Evolutionary conservation across 352 stramenopile genomes (phyloP), one percentile per base, ranked within the genome.

Genomic region (Elongisporangium anandrum): DNA sequence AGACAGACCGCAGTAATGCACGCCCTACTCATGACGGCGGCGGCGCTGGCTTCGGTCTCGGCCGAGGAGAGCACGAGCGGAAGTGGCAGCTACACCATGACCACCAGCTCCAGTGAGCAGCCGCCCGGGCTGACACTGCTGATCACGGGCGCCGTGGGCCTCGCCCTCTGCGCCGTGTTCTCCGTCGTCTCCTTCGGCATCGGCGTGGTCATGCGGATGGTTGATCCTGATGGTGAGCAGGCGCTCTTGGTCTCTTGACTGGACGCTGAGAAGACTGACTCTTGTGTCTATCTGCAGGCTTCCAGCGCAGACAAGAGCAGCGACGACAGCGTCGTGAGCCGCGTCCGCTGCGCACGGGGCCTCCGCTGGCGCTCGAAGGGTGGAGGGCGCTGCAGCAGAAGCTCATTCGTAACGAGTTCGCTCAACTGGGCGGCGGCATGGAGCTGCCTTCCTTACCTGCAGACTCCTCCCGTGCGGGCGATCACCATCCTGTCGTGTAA

Each of bases 381-480:
- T 73, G 69, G 69, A 73, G 70, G 48, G 64, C 64, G 17, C 67
- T 75, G 53, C 58, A 67, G 16, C 61, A 72, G 52, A 69, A 61
- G 29, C 58, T 75, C 24, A 68, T 75, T 45, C 64, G 72, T 34
- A 70, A 61, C 15, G 68, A 75, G 23, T 62, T 63, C 9, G 68
- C 56, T 21, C 56, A 55, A 21, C 56, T 60, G 29, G 29, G 29
- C 5, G 29, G 29, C 5, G 29, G 29, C 29, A 41, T 41, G 29
- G 29, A 41, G 29, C 29, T 41, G 29, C 29, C 29, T 13, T 41
- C 29, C 1, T 41, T 41, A 13, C 29, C 29, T 13, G 4, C 29
- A 41, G 29, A 41, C 9, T 4, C 29, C 29, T 41, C 29, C 5
- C 29, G 13, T 41, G 29, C 29, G 9, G 29, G 13, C 29, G 29